Conservation (phyloP, 2,329 filamentous ascomycete genomes). For the Nothomitra cinnamomea region DNA sequence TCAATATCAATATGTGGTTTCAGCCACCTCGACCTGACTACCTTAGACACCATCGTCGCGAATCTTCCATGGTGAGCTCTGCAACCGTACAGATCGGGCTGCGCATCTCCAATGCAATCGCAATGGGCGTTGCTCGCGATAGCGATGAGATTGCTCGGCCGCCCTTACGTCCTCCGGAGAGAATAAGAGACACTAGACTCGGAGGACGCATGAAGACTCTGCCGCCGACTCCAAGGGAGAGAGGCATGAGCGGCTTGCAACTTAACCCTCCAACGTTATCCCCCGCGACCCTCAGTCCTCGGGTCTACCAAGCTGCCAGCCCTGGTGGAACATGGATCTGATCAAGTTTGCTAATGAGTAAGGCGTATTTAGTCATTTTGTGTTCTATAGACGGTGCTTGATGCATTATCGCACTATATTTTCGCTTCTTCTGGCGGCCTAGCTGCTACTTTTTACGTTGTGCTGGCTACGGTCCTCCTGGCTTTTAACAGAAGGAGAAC, state of each 20-base stretch:
- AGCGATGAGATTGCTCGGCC: neutral
- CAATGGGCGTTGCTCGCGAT: constrained; percentile 20
- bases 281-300: neutral
- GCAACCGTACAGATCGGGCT: constrained; percentile 58
- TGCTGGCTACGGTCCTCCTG: too few relatives aligned
- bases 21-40: constrained; percentile 18
- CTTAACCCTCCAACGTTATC: neutral
- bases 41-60: constrained; percentile 32
- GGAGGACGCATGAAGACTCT: neutral
- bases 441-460: too few relatives aligned
- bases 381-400: too few relatives aligned
- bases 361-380: neutral
- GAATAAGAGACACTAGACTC: too few relatives aligned
- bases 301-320: neutral
- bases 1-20: constrained; percentile 3
- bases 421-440: too few relatives aligned
- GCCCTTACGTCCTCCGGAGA: neutral
- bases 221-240: neutral
- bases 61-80: constrained; percentile 45
- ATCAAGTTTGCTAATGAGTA: neutral
- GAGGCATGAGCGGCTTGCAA: neutral
- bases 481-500: too few relatives aligned
- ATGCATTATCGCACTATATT: too few relatives aligned
- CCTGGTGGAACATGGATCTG: neutral
- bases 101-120: constrained; percentile 42